Percentiles rank a stretch among this genome's conserved stretches.
Evolutionary conservation across 192 early-diverging fungal genomes (phyloP).

Genomic region (Podila verticillata): DNA sequence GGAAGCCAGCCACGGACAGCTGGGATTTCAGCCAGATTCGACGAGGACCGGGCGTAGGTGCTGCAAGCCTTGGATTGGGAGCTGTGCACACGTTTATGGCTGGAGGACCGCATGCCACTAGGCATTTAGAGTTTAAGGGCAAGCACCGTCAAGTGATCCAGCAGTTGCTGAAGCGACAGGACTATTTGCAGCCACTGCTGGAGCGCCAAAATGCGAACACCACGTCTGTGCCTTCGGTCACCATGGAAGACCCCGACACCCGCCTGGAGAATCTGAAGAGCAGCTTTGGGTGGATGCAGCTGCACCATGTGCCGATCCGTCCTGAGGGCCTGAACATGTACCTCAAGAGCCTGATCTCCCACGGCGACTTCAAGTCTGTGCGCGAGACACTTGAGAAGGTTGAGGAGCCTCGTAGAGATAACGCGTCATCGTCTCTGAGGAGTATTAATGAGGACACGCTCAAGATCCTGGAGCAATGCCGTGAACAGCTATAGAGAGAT

Average conservation of each 20-base stretch:
- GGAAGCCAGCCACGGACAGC: neutral
- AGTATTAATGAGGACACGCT: conserved; percentile 5
- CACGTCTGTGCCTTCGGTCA: neutral
- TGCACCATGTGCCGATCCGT: conserved; percentile 14
- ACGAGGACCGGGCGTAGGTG: neutral
- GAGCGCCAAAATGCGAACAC: conserved; percentile 4
- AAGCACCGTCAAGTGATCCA: conserved; percentile 16
- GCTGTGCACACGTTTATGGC: neutral
- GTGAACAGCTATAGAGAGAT: neutral
- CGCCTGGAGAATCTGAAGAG: conserved; percentile 22
- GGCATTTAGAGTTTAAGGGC: neutral
- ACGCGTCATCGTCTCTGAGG: neutral
- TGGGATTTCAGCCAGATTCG: conserved; percentile 29
- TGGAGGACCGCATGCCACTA: neutral
- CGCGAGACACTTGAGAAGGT: neutral
- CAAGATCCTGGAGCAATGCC: neutral
- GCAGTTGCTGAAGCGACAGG: conserved; percentile 17
- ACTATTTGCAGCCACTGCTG: conserved; percentile 14
- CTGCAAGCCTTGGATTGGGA: neutral
- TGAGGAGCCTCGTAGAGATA: neutral
- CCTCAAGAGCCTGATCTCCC: conserved; percentile 16
- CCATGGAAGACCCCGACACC: neutral
- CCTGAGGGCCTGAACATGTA: conserved; percentile 25
- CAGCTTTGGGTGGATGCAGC: conserved; percentile 20
- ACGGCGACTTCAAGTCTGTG: conserved; percentile 8